Percentiles rank a stretch among this genome's conserved stretches.
phyloP scores from a whole-genome alignment of 1,284 basidiomycete species.

The Gymnopus androsaceus region DNA sequence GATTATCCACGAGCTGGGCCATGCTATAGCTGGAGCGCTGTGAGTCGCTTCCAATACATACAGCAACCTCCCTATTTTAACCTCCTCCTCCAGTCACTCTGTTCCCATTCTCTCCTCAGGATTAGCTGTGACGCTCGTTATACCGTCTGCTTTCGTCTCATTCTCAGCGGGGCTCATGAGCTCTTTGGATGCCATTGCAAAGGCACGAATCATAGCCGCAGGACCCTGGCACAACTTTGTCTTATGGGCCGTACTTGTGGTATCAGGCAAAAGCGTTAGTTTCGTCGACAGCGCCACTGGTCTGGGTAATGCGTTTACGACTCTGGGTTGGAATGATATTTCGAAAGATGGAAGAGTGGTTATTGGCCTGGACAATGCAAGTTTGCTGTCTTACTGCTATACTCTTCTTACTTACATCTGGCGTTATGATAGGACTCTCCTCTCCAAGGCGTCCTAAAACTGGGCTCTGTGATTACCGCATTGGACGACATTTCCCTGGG shows the following conservation, averaged over 20 bases:
- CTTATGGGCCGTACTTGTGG: conserved; percentile 43
- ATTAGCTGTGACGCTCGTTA: conserved; percentile 51
- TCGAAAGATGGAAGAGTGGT: conserved; percentile 52
- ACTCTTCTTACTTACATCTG: not conserved
- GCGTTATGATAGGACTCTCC: conserved; percentile 50
- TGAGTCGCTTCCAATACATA: conserved; percentile 43
- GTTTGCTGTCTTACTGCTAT: conserved; percentile 18
- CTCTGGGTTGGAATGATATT: conserved; percentile 53
- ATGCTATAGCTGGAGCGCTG: conserved; percentile 68
- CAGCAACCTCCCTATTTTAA: conserved; percentile 1
- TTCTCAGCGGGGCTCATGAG: conserved; percentile 48
- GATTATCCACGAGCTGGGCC: conserved; percentile 70
- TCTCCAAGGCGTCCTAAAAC: conserved; percentile 48
- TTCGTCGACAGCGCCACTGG: conserved; percentile 14
- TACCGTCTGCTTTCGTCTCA: conserved; percentile 73
- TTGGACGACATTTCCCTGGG: conserved; percentile 57
- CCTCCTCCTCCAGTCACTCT: conserved; percentile 26
- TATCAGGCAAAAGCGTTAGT: conserved; percentile 28
- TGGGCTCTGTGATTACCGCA: conserved; percentile 54
- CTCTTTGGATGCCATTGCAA: conserved; percentile 40
- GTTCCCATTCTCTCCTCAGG: conserved; percentile 63
- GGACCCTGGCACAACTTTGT: conserved; percentile 74
- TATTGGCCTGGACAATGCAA: conserved; percentile 48
- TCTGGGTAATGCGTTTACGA: conserved; percentile 31
- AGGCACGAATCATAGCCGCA: conserved; percentile 58